These are phyloP conservation scores for Flaveria sonorensis DNA, from an alignment of 129 eudicot species.

Conservation along the genomic window DNA sequence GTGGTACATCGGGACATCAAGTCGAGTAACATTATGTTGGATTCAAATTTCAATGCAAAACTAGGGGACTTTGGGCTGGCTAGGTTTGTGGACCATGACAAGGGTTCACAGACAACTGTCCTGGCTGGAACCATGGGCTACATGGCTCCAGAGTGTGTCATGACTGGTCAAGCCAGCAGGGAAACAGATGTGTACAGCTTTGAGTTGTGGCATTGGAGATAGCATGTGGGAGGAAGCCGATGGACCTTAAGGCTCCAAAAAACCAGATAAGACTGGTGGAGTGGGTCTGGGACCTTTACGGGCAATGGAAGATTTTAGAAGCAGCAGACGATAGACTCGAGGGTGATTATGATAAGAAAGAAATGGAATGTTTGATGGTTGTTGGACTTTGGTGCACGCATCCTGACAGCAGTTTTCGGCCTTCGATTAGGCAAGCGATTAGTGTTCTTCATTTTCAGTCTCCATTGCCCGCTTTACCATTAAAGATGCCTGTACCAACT, in stretches of 20 bases:
- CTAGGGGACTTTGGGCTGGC: constrained; percentile 61
- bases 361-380: constrained; percentile 50
- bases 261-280: constrained; percentile 29
- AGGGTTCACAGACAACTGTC: constrained; percentile 47
- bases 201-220: constrained; percentile 50
- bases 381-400: constrained; percentile 59
- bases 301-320: constrained; percentile 36
- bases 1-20: constrained; percentile 49
- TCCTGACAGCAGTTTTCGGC: constrained; percentile 43
- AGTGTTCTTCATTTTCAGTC: constrained; percentile 46
- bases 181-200: constrained; percentile 60
- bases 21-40: constrained; percentile 55
- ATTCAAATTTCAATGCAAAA: constrained; percentile 49
- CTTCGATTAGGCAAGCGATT: constrained; percentile 48
- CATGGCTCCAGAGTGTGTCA: constrained; percentile 56
- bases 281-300: constrained; percentile 53
- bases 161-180: constrained; percentile 48
- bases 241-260: constrained; percentile 27
- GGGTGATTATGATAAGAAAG: constrained; percentile 30
- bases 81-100: constrained; percentile 47
- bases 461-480: constrained; percentile 35
- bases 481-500: constrained; percentile 41
- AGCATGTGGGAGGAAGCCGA: constrained; percentile 47
- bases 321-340: constrained; percentile 42
- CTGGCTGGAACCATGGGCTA: constrained; percentile 59